These are phyloP conservation scores for Fusarium setosum DNA, from an alignment of 2,329 filamentous ascomycete genomes.

Conservation along the genomic window DNA sequence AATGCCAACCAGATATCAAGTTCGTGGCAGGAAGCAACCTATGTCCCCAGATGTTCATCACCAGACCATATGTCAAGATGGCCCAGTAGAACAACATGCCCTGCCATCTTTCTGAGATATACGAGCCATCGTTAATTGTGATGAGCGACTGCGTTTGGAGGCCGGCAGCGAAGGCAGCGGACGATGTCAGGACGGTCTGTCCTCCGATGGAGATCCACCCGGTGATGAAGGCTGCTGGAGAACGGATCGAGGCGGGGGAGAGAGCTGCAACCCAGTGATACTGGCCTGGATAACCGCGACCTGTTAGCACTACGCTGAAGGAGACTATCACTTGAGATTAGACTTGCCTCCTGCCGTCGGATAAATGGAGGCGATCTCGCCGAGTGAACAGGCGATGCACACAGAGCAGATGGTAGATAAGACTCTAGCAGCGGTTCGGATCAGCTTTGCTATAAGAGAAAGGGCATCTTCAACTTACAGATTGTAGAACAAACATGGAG, in stretches of 20 bases:
- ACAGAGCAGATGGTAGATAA: conserved; percentile 26
- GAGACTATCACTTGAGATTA: not conserved
- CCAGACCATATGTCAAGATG: conserved; percentile 50
- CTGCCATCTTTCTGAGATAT: conserved; percentile 55
- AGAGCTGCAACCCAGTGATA: conserved; percentile 39
- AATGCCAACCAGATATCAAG: conserved; percentile 24
- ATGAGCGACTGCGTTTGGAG: conserved; percentile 57
- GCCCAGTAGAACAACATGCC: conserved; percentile 61
- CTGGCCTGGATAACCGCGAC: conserved; percentile 8
- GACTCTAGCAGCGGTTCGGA: conserved; percentile 6
- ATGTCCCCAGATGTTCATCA: conserved; percentile 56
- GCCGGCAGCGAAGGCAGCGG: conserved; percentile 58
- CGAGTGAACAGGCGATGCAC: conserved; percentile 29
- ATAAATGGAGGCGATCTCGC: conserved; percentile 35
- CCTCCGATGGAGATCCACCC: conserved; percentile 55
- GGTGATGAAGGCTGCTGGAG: conserved; percentile 12
- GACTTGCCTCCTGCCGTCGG: conserved; percentile 32
- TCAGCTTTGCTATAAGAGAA: rapidly evolving
- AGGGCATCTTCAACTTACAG: conserved; percentile 5
- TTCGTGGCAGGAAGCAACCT: conserved; percentile 52
- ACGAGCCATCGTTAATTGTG: conserved; percentile 54
- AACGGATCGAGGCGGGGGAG: conserved; percentile 15
- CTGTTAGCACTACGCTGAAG: not conserved
- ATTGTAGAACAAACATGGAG: conserved; percentile 57
- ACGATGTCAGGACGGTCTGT: conserved; percentile 58